phyloP scores from a whole-genome alignment of 1,284 basidiomycete species.

The Puccinia hordei region DNA sequence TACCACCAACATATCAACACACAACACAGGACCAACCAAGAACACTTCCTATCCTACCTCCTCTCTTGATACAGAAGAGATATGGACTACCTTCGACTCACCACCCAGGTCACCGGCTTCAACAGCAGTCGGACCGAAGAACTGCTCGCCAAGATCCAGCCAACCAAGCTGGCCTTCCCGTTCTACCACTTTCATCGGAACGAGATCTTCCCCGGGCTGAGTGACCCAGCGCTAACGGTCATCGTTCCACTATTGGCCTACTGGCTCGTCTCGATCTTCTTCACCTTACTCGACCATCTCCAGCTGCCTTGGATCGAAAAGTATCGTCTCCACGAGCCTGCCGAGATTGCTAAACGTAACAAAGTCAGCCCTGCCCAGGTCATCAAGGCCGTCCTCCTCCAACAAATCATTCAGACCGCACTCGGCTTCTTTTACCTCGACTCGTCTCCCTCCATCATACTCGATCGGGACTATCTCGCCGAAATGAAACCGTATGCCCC shows the following conservation, averaged over 20 bases:
- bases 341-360: constrained; percentile 76
- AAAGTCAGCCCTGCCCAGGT: constrained; percentile 73
- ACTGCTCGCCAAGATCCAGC: not conserved
- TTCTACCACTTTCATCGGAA: constrained; percentile 65
- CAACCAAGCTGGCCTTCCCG: constrained; percentile 48
- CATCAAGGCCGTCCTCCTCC: constrained; percentile 74
- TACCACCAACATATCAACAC: too few species aligned
- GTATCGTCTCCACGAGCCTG: constrained; percentile 83
- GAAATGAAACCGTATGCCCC: constrained; percentile 52
- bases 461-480: constrained; percentile 65
- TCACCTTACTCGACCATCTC: constrained; percentile 73
- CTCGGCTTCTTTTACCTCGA: constrained; percentile 74
- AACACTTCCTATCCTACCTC: too few species aligned
- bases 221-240: constrained; percentile 75
- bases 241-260: constrained; percentile 79
- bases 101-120: too few species aligned
- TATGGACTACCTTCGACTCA: not conserved
- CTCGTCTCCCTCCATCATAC: constrained; percentile 61
- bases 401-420: constrained; percentile 81
- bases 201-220: constrained; percentile 67
- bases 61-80: too few species aligned
- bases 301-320: constrained; percentile 77
- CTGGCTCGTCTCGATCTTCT: constrained; percentile 79
- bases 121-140: not conserved
- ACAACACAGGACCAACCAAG: too few species aligned